Base-by-base conservation (phyloP, 2,329 filamentous ascomycete species). In the Graphilbum fragrans region DNA sequence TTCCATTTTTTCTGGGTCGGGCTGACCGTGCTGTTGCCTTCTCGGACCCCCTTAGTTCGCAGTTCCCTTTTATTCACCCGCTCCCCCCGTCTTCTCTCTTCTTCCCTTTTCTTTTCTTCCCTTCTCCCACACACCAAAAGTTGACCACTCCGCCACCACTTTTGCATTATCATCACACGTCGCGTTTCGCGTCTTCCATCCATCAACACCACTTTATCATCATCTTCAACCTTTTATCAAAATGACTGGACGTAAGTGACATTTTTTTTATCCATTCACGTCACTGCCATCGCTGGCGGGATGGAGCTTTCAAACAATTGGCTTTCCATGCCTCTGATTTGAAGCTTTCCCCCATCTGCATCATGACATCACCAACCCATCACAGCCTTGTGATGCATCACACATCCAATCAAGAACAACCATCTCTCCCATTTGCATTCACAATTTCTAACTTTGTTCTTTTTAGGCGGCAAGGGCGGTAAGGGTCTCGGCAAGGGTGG, bases 401-500 rank as follows among this genome's bases (percentile, higher is more conserved):
- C 25, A 12, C 25, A 12, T 27, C 12, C 12, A 27, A 7, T 27
- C 25, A 27, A 8, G 8, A 7, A 27, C 12, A 8, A 27, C 25
- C 25, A 27, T 12, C 12, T 27, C 12, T 16, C 16, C 31, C 5
- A 9, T n/a, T 32, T 16, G 6, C 31, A 10, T n/a, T 10, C 21
- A 27, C 32, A 6, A 35, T 18, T 9, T 12, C 31, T 32, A 32
- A 32, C 31, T 6, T 32, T 9, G n/a, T n/a, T n/a, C n/a, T n/a
- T n/a, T 29, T 11, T 16, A 34, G 36, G 22, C 35, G 17, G 20
- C 35, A 25, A 37, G 21, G 20, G 19, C 34, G 29, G 19, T 19
- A 27, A 37, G 35, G 20, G 27, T 8, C 22, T 29, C 23, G 19
- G 88, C 66, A 94, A 94, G 81, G 88, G 88, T 54, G 88, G 88